Evolutionary conservation across 257 asterid genomes (phyloP).

Genomic region (Solanum medicagineum): DNA sequence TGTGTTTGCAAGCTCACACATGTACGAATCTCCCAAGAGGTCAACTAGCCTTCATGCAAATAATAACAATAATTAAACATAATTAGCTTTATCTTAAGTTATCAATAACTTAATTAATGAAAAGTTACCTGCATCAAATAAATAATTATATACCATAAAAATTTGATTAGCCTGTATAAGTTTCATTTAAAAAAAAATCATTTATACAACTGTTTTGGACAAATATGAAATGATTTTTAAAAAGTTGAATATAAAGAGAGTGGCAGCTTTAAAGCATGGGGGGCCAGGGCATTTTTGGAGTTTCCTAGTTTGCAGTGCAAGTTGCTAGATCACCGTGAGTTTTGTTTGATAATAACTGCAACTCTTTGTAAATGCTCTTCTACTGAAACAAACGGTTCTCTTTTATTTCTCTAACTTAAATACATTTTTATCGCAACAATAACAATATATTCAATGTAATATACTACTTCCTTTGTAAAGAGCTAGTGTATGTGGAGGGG

Average conservation of each 20-base stretch:
- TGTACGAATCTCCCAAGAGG: background rate
- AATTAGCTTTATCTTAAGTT: too few relatives aligned
- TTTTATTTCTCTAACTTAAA: background rate
- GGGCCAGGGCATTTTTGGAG: background rate
- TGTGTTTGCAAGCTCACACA: too few relatives aligned
- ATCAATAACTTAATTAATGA: too few relatives aligned
- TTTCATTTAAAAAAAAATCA: too few relatives aligned
- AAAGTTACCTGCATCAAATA: too few relatives aligned
- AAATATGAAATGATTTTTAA: background rate
- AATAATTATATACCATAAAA: too few relatives aligned
- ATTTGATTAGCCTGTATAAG: too few relatives aligned
- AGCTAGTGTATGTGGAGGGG: background rate
- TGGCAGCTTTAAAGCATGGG: background rate
- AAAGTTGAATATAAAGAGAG: background rate
- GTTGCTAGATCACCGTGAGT: background rate
- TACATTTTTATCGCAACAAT: background rate
- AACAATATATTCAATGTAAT: background rate
- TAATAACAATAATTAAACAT: background rate
- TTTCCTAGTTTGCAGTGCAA: background rate
- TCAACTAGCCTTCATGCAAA: background rate
- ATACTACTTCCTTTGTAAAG: background rate
- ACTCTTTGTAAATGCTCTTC: background rate
- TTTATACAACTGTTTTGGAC: background rate
- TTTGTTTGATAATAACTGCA: background rate
- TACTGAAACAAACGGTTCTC: background rate